These are phyloP conservation scores for Aspergillus pseudonomiae DNA, from an alignment of 2,329 filamentous ascomycete species.

Conservation along the genomic window DNA sequence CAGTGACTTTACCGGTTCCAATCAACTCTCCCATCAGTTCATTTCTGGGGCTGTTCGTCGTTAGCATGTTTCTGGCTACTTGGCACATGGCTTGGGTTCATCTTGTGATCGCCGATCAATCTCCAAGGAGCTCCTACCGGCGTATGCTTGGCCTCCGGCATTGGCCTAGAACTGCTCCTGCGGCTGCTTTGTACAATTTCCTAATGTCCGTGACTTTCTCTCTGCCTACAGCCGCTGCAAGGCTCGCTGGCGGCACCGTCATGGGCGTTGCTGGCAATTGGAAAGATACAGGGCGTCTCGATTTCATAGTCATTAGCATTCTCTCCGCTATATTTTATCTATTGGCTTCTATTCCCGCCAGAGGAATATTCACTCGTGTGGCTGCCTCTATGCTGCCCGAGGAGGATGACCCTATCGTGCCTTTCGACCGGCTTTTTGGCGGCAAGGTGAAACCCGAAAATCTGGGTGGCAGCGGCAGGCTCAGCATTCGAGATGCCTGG, in stretches of 20 bases:
- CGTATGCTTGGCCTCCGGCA: conserved; percentile 69
- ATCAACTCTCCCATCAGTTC: conserved; percentile 16
- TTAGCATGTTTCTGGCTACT: conserved; percentile 64
- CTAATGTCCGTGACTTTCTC: conserved; percentile 41
- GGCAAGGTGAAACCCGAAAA: conserved; percentile 75
- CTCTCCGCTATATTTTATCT: not conserved
- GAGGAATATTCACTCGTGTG: conserved; percentile 76
- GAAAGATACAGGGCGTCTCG: not conserved
- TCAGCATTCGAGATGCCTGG: conserved; percentile 70
- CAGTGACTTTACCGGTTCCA: not conserved
- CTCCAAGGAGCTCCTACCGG: conserved; percentile 64
- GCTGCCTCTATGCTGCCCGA: conserved; percentile 85
- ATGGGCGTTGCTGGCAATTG: not conserved
- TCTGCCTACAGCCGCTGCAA: conserved; percentile 48
- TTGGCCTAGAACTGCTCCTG: conserved; percentile 71
- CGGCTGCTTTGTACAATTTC: conserved; percentile 53
- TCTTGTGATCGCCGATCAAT: conserved; percentile 75
- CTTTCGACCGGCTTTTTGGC: conserved; percentile 85
- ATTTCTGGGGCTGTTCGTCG: conserved; percentile 51
- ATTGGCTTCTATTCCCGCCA: conserved; percentile 72
- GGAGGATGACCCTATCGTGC: conserved; percentile 79
- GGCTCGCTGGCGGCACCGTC: conserved; percentile 42
- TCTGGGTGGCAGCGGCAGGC: conserved; percentile 57
- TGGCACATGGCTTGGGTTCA: conserved; percentile 81
- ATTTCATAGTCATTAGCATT: not conserved